phyloP scores from a whole-genome alignment of 805 yeast species.

The Saccharomycopsis olivae region DNA sequence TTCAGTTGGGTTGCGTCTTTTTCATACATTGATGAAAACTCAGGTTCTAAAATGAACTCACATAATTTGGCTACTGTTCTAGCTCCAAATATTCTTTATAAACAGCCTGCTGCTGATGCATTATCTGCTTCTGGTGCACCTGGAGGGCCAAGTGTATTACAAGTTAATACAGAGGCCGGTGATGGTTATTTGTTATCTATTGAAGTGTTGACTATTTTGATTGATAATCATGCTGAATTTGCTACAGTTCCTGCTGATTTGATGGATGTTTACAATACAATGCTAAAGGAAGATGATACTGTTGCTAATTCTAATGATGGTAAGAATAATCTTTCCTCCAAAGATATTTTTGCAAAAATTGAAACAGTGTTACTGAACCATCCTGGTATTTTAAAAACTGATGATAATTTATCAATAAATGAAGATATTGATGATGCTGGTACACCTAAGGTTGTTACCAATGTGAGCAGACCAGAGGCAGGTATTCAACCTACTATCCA shows the following conservation, averaged over 20 bases:
- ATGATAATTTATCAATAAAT: too few relatives aligned
- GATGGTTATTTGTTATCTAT: constrained; percentile 81
- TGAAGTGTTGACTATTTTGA: constrained; percentile 78
- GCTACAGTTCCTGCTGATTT: constrained; percentile 66
- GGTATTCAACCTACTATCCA: too few relatives aligned
- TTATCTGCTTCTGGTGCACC: constrained; percentile 30
- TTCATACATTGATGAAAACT: constrained; percentile 82
- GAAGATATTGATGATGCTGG: background rate
- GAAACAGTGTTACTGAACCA: constrained; percentile 23
- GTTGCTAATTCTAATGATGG: background rate
- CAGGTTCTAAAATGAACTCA: constrained; percentile 91
- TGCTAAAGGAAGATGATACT: constrained; percentile 20
- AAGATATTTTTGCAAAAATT: constrained; percentile 30
- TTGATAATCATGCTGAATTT: constrained; percentile 71
- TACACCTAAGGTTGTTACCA: background rate
- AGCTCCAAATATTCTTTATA: constrained; percentile 79
- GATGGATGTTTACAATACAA: constrained; percentile 28
- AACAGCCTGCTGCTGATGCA: constrained; percentile 29
- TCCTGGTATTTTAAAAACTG: constrained; percentile 17
- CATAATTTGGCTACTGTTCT: constrained; percentile 93
- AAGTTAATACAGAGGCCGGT: constrained; percentile 28
- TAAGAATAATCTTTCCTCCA: constrained; percentile 24
- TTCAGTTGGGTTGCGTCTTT: constrained; percentile 94
- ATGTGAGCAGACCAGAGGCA: background rate
- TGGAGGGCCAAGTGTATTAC: constrained; percentile 5